Conservation (phyloP, 805 yeast species). For the Candida glaebosa region DNA sequence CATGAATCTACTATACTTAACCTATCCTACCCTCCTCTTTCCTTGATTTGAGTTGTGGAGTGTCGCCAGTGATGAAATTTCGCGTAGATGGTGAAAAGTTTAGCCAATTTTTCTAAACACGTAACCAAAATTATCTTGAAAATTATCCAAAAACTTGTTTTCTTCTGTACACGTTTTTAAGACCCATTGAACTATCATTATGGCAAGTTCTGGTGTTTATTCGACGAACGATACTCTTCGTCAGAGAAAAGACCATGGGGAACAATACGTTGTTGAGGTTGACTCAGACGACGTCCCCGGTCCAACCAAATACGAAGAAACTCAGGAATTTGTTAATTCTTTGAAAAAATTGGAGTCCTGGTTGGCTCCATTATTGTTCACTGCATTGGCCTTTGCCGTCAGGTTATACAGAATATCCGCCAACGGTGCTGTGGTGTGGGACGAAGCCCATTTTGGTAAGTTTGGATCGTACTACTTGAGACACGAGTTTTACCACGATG, state of each 20-base stretch:
- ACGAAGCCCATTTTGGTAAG: conserved; percentile 87
- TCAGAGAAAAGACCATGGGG: conserved; percentile 11
- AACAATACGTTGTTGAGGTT: conserved; percentile 6
- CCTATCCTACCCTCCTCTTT: too few relatives aligned
- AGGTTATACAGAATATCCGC: conserved; percentile 58
- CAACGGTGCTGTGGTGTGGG: conserved; percentile 72
- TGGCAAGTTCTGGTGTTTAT: conserved; percentile 23
- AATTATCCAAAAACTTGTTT: conserved; percentile 3
- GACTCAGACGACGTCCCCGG: conserved; percentile 18
- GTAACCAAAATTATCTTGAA: conserved; percentile 2
- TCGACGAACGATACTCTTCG: conserved; percentile 17
- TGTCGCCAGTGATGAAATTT: too few relatives aligned
- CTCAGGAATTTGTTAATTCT: conserved; percentile 26
- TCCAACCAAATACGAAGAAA: conserved; percentile 21
- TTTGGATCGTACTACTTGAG: conserved; percentile 78
- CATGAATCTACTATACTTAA: too few relatives aligned
- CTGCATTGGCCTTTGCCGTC: conserved; percentile 62
- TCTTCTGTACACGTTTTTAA: conserved; percentile 5
- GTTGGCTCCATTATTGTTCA: conserved; percentile 60
- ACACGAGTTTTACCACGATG: conserved; percentile 81
- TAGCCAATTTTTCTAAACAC: conserved; percentile 3
- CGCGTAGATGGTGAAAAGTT: not conserved
- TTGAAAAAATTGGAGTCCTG: conserved; percentile 33
- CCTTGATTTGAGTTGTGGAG: too few relatives aligned
- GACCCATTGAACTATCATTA: conserved; percentile 5